These are phyloP conservation scores for Ascochyta clinopodiicola DNA, from an alignment of 2,329 filamentous ascomycete species.

Conservation along the genomic window DNA sequence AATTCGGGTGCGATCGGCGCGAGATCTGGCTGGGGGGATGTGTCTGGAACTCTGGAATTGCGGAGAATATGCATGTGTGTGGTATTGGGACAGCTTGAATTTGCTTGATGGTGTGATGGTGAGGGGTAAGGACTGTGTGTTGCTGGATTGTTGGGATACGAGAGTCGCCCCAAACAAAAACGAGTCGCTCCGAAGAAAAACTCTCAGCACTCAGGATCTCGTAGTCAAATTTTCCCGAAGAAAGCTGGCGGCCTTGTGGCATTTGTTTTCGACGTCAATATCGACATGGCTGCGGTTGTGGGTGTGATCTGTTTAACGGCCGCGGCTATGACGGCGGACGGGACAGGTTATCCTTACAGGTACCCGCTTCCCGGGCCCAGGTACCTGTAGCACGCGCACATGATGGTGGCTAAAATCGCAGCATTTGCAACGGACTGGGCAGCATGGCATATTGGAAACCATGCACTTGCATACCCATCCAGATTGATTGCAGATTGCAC, in stretches of 20 bases:
- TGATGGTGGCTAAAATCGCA: slow-evolving; percentile 27
- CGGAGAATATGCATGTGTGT: slow-evolving; percentile 29
- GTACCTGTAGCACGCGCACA: slow-evolving; percentile 22
- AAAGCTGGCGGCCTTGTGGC: not conserved
- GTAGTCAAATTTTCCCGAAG: not conserved
- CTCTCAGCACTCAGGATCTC: not conserved
- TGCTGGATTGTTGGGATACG: not conserved
- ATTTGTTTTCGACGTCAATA: not conserved
- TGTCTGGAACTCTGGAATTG: slow-evolving; percentile 28
- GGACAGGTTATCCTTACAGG: slow-evolving; percentile 16
- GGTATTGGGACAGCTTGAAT: slow-evolving; percentile 4
- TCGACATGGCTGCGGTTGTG: not conserved
- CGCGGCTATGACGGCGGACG: slow-evolving; percentile 32
- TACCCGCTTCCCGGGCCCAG: slow-evolving; percentile 34
- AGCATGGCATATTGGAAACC: slow-evolving; percentile 42
- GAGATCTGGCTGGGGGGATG: slow-evolving; percentile 32
- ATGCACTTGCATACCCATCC: slow-evolving; percentile 21
- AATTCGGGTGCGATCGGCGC: slow-evolving; percentile 31
- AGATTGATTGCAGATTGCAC: slow-evolving; percentile 12
- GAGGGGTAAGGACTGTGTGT: slow-evolving; percentile 21
- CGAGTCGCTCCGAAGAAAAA: no score
- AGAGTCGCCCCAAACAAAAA: not conserved
- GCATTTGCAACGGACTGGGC: slow-evolving; percentile 39
- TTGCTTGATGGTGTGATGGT: slow-evolving; percentile 25
- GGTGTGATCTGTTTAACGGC: slow-evolving; percentile 24